Percentiles rank a stretch among this genome's conserved stretches.
Conservation (phyloP, 106 monocot species). For the Triglochin maritima region DNA sequence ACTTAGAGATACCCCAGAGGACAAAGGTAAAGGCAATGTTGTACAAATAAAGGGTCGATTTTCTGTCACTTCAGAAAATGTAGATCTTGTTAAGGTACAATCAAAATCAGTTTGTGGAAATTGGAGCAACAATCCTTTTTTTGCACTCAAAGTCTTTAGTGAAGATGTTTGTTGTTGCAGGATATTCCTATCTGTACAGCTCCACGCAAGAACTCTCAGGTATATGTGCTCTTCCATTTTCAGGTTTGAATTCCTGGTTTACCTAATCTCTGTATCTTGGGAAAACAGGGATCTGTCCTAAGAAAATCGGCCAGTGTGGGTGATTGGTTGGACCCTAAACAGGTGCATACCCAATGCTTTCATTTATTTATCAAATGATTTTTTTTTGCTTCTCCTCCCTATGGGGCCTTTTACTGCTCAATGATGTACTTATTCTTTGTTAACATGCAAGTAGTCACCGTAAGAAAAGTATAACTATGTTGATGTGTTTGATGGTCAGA, state of each 20-base stretch:
- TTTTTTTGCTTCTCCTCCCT: too few relatives aligned
- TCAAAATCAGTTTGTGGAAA: background rate
- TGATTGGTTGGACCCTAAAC: constrained; percentile 56
- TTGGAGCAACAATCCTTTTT: background rate
- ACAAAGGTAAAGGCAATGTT: constrained; percentile 33
- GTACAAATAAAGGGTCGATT: constrained; percentile 95
- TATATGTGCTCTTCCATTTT: constrained; percentile 6
- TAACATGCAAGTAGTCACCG: too few relatives aligned
- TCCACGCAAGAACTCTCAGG: constrained; percentile 46
- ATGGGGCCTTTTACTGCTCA: too few relatives aligned
- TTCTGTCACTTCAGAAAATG: constrained; percentile 99
- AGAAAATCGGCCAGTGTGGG: constrained; percentile 82
- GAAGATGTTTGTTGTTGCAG: constrained; percentile 17
- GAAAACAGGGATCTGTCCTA: constrained; percentile 44
- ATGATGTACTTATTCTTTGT: too few relatives aligned
- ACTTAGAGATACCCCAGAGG: constrained; percentile 53
- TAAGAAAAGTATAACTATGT: too few relatives aligned
- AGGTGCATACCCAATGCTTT: constrained; percentile 6
- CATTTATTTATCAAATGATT: too few relatives aligned
- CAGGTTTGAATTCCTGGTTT: background rate
- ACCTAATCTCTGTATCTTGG: background rate
- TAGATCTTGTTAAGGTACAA: constrained; percentile 81
- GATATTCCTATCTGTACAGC: constrained; percentile 45
- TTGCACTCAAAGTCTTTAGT: background rate
- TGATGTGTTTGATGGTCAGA: too few relatives aligned